Evolutionary conservation across 176 grass and related monocot genomes (phyloP).

Genomic region (Oryza meyeriana): DNA sequence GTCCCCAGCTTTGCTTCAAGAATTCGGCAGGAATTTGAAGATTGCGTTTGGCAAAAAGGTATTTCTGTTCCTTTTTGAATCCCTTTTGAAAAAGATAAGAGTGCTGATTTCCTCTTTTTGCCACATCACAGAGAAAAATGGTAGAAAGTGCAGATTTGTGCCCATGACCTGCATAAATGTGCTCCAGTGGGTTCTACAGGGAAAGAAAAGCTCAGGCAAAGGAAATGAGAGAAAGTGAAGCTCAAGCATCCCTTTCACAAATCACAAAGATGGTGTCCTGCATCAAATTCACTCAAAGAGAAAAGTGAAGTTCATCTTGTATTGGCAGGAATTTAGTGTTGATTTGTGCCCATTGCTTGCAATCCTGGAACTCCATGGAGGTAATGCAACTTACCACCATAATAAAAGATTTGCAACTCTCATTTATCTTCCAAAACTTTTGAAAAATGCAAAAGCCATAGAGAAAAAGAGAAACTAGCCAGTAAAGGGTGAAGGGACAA

Average conservation of each 20-base stretch:
- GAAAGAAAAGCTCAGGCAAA: not conserved
- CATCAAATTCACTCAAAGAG: not conserved
- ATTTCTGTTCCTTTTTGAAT: slow-evolving; percentile 22
- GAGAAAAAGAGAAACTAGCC: not conserved
- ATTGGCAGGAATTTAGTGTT: not conserved
- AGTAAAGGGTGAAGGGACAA: not conserved
- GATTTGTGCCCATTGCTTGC: not conserved
- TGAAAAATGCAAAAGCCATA: not conserved
- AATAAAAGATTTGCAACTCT: too few species aligned
- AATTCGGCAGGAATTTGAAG: slow-evolving; percentile 36
- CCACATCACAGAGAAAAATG: not conserved
- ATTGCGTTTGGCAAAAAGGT: slow-evolving; percentile 27
- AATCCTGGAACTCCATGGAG: not conserved
- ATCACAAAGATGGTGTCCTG: not conserved
- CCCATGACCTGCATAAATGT: not conserved
- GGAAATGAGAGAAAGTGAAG: not conserved
- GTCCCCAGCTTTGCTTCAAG: slow-evolving; percentile 38
- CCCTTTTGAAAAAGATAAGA: slow-evolving; percentile 30
- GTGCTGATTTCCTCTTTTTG: slow-evolving; percentile 7
- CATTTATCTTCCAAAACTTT: not conserved
- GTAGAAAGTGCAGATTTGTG: slow-evolving; percentile 13
- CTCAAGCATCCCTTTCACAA: not conserved
- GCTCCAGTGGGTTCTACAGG: not conserved
- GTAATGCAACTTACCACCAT: not conserved
- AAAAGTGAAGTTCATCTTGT: not conserved